These are phyloP conservation scores for Massariosphaeria phaeospora DNA, from an alignment of 495 filamentous ascomycete species.

Conservation along the genomic window DNA sequence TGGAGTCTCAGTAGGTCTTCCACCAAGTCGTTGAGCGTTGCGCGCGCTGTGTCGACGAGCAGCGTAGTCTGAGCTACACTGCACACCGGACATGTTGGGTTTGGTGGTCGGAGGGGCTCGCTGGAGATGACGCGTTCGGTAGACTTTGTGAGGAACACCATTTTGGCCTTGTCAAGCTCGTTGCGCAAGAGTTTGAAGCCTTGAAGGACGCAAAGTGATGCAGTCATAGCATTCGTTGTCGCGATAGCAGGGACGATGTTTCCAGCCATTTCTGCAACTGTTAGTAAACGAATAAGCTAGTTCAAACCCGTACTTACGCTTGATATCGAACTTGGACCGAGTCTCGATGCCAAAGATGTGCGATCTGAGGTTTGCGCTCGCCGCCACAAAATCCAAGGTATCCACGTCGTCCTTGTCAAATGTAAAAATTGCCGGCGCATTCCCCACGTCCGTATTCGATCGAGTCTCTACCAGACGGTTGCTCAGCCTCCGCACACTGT, in stretches of 20 bases:
- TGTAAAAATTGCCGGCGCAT: conserved; percentile 57
- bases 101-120: conserved; percentile 69
- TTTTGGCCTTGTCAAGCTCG: conserved; percentile 53
- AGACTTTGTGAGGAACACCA: conserved; percentile 73
- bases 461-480: conserved; percentile 61
- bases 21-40: conserved; percentile 78
- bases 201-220: conserved; percentile 86
- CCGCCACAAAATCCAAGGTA: conserved; percentile 89
- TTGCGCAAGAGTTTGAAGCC: conserved; percentile 83
- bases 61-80: conserved; percentile 63
- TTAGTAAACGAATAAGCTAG: conserved; percentile 4
- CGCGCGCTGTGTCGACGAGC: conserved; percentile 62
- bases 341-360: conserved; percentile 77
- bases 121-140: conserved; percentile 67
- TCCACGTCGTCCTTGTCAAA: conserved; percentile 99
- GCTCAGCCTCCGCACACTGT: conserved; percentile 73
- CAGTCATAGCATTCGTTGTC: conserved; percentile 95
- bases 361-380: conserved; percentile 83
- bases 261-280: conserved; percentile 76
- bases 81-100: conserved; percentile 76
- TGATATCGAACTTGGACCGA: conserved; percentile 92
- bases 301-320: conserved; percentile 50
- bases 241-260: conserved; percentile 99
- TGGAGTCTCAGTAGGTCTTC: conserved; percentile 62
- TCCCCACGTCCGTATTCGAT: conserved; percentile 45